Conservation (phyloP, 192 early-diverging fungal genomes). For the Coemansia sp. region DNA sequence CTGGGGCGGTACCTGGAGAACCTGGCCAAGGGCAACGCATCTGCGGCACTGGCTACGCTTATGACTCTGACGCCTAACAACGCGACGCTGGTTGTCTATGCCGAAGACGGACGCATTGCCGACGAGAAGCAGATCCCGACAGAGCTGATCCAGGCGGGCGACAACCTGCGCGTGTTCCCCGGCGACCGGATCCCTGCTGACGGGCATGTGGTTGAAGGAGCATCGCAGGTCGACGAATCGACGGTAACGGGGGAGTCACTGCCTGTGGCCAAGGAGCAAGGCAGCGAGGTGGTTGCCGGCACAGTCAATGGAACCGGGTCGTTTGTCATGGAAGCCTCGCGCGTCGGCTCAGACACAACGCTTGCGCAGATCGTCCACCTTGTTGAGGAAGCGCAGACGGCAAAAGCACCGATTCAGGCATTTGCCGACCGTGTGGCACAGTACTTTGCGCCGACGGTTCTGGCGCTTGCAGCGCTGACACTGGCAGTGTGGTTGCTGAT, state of each 20-base stretch:
- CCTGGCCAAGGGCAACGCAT: slow-evolving; percentile 92
- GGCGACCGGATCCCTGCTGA: slow-evolving; percentile 94
- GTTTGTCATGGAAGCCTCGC: slow-evolving; percentile 79
- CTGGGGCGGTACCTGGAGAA: slow-evolving; percentile 94
- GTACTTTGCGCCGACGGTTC: slow-evolving; percentile 89
- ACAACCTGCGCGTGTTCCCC: slow-evolving; percentile 86
- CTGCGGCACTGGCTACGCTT: slow-evolving; percentile 83
- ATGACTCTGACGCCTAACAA: slow-evolving; percentile 83
- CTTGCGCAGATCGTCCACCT: slow-evolving; percentile 90
- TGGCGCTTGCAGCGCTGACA: slow-evolving; percentile 71
- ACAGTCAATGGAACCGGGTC: slow-evolving; percentile 91
- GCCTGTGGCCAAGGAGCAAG: slow-evolving; percentile 70
- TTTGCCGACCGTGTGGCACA: slow-evolving; percentile 87
- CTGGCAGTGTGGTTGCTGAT: slow-evolving; percentile 79
- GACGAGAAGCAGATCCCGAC: slow-evolving; percentile 77
- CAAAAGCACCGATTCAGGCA: slow-evolving; percentile 94
- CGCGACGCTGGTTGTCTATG: slow-evolving; percentile 62
- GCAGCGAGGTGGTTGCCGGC: slow-evolving; percentile 83
- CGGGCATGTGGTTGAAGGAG: slow-evolving; percentile 74
- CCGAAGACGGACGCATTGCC: slow-evolving; percentile 19
- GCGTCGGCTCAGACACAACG: slow-evolving; percentile 90
- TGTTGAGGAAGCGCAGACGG: slow-evolving; percentile 91
- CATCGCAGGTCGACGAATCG: slow-evolving; percentile 89
- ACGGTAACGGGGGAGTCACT: slow-evolving; percentile 93
- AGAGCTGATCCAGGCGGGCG: slow-evolving; percentile 84